Evolutionary conservation across 768 basidiomycete genomes (phyloP).

Genomic region (Pholiota molesta): DNA sequence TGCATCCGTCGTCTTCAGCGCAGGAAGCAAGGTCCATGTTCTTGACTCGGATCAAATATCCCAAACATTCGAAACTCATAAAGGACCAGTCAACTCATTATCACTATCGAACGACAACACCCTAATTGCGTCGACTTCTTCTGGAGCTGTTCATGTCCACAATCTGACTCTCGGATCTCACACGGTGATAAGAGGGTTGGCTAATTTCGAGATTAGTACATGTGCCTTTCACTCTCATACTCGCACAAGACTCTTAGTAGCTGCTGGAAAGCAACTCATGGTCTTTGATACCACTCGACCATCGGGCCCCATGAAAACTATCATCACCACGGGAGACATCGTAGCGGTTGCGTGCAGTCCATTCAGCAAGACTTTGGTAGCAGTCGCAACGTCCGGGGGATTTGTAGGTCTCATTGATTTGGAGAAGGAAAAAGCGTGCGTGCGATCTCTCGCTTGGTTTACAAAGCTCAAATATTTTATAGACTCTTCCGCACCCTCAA

Average conservation of each 20-base stretch:
- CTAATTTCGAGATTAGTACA: constrained; percentile 41
- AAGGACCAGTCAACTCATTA: constrained; percentile 49
- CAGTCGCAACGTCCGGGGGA: constrained; percentile 57
- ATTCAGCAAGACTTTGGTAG: constrained; percentile 75
- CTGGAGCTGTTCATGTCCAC: constrained; percentile 57
- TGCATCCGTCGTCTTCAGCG: constrained; percentile 49
- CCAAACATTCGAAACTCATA: constrained; percentile 57
- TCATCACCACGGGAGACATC: constrained; percentile 51
- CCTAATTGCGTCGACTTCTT: constrained; percentile 60
- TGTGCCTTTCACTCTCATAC: constrained; percentile 67
- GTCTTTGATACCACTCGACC: constrained; percentile 68
- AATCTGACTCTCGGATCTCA: constrained; percentile 58
- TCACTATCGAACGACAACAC: constrained; percentile 61
- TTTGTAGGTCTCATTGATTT: constrained; percentile 65
- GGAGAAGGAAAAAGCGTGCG: constrained; percentile 75
- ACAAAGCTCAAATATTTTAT: not conserved
- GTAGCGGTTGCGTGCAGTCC: constrained; percentile 65
- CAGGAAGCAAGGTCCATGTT: constrained; percentile 47
- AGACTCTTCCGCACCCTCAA: constrained; percentile 65
- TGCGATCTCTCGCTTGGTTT: not conserved
- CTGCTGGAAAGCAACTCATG: constrained; percentile 51
- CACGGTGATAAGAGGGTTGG: constrained; percentile 56
- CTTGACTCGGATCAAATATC: constrained; percentile 50
- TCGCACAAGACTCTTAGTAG: constrained; percentile 62
- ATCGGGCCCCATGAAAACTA: constrained; percentile 53